Conservation (phyloP, 139 green algal species). For the Closterium sp. region DNA sequence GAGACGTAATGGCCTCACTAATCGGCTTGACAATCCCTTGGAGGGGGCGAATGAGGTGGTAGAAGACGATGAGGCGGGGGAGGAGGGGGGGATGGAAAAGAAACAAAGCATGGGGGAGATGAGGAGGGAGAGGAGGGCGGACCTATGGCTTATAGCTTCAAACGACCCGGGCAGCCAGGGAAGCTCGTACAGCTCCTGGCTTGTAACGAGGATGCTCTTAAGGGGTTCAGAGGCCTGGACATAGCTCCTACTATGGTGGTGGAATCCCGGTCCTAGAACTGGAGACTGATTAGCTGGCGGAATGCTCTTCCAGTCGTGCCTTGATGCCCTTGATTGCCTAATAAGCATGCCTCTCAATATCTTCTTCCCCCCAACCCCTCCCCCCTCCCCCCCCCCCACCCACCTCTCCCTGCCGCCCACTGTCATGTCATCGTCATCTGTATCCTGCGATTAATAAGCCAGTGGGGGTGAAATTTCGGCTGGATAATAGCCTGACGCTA, state of each 20-base stretch:
- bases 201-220: constrained; percentile 23
- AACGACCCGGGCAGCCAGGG: constrained; percentile 30
- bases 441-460: constrained; percentile 61
- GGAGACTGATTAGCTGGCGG: constrained; percentile 33
- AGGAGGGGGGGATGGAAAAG: too few relatives aligned
- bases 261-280: constrained; percentile 22
- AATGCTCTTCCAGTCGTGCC: too few relatives aligned
- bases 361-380: not conserved
- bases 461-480: constrained; percentile 42
- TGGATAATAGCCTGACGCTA: constrained; percentile 35
- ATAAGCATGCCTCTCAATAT: too few relatives aligned
- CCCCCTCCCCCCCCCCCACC: too few relatives aligned
- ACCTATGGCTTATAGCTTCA: constrained; percentile 33
- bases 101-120: too few relatives aligned
- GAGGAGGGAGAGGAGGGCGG: too few relatives aligned
- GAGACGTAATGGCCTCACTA: too few relatives aligned
- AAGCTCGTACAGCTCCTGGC: constrained; percentile 24
- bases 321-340: too few relatives aligned
- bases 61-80: too few relatives aligned
- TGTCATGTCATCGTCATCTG: too few relatives aligned
- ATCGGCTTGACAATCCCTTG: too few relatives aligned
- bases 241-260: constrained; percentile 42
- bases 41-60: too few relatives aligned
- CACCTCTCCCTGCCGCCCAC: not conserved
- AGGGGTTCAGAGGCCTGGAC: constrained; percentile 37